phyloP scores from a whole-genome alignment of 345 rosid genomes.

The Draba incana region DNA sequence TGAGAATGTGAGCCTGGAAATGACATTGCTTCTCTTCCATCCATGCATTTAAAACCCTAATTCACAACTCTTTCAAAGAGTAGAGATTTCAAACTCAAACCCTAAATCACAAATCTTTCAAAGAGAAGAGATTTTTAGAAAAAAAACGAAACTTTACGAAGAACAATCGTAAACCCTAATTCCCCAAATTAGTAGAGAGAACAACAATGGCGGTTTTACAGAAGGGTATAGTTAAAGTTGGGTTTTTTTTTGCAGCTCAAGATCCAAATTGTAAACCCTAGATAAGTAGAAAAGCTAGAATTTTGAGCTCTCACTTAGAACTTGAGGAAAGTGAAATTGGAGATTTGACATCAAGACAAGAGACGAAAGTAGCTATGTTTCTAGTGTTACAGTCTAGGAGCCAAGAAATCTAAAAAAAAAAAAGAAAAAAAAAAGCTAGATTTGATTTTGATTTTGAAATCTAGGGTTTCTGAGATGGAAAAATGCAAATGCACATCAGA shows the following conservation, averaged over 20 bases:
- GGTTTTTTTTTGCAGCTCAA: slow-evolving; percentile 6
- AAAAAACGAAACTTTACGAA: slow-evolving; percentile 23
- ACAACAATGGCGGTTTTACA: slow-evolving; percentile 41
- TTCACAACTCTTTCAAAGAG: slow-evolving; percentile 22
- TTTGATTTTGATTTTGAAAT: slow-evolving; percentile 56
- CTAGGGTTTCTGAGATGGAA: slow-evolving; percentile 51
- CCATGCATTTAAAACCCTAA: slow-evolving; percentile 85
- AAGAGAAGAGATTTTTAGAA: neutral
- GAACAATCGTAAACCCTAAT: slow-evolving; percentile 35
- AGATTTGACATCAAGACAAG: slow-evolving; percentile 13
- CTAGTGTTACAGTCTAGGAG: slow-evolving; percentile 25
- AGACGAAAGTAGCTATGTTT: slow-evolving; percentile 13
- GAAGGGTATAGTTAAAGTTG: slow-evolving; percentile 11
- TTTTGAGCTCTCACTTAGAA: slow-evolving; percentile 20
- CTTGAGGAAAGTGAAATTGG: slow-evolving; percentile 5
- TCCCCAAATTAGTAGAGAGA: slow-evolving; percentile 17
- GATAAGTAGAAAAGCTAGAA: slow-evolving; percentile 3
- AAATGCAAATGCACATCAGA: slow-evolving; percentile 42
- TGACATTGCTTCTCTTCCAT: slow-evolving; percentile 93
- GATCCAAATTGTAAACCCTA: slow-evolving; percentile 37
- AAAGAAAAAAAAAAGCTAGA: slow-evolving; percentile 52
- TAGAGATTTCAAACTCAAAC: slow-evolving; percentile 35
- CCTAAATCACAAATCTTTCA: slow-evolving; percentile 32
- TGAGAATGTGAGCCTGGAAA: slow-evolving; percentile 78
- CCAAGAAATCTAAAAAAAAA: slow-evolving; percentile 32